Conservation (phyloP, 2,329 filamentous ascomycete genomes). For the Chaetomium olivaceum region DNA sequence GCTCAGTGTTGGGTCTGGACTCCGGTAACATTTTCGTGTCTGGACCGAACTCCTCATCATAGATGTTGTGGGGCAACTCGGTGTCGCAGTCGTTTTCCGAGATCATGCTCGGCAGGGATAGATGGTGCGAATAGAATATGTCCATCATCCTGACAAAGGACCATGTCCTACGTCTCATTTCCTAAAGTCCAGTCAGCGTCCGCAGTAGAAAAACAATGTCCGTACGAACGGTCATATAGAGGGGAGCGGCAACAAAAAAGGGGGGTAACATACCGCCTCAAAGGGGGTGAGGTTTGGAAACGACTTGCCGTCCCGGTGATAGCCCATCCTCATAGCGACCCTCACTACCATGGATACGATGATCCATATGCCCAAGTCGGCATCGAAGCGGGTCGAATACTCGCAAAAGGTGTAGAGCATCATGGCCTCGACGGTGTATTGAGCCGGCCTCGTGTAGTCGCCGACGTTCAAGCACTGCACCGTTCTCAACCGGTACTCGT, state of each 20-base stretch:
- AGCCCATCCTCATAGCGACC: conserved; percentile 68
- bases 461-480: conserved; percentile 76
- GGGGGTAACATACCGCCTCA: conserved; percentile 56
- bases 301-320: conserved; percentile 75
- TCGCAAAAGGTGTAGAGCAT: conserved; percentile 75
- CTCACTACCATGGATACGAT: conserved; percentile 58
- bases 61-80: conserved; percentile 72
- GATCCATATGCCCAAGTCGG: conserved; percentile 66
- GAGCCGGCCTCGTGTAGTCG: conserved; percentile 74
- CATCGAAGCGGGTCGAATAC: conserved; percentile 71
- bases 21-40: conserved; percentile 67
- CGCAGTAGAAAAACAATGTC: conserved; percentile 4
- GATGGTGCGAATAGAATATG: conserved; percentile 74
- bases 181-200: conserved; percentile 41
- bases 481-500: conserved; percentile 68
- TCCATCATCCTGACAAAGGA: conserved; percentile 72
- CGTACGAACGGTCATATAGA: not conserved
- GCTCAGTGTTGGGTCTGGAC: conserved; percentile 66
- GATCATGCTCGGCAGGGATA: conserved; percentile 68
- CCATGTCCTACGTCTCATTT: conserved; percentile 72
- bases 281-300: conserved; percentile 72
- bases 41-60: conserved; percentile 76
- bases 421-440: conserved; percentile 77
- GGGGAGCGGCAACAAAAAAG: not conserved
- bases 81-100: conserved; percentile 74